These are phyloP conservation scores for Colletotrichum sp. DNA, from an alignment of 2,329 filamentous ascomycete species.

Conservation along the genomic window DNA sequence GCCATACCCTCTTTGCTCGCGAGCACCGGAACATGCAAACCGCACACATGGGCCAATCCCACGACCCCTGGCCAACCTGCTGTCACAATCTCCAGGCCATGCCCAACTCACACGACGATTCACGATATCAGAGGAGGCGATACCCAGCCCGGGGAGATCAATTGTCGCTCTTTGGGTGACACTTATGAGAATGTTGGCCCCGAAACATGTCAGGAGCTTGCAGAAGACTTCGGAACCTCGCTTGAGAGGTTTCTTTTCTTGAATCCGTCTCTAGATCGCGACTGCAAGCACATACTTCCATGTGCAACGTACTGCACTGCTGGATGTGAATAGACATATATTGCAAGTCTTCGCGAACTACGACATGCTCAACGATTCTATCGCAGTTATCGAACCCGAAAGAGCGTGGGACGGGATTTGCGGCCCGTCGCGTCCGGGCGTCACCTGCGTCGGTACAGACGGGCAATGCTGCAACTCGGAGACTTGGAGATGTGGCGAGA, in stretches of 20 bases:
- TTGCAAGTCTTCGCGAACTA: background rate
- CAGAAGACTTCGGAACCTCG: background rate
- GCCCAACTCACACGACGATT: background rate
- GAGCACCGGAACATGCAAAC: background rate
- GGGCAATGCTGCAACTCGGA: background rate
- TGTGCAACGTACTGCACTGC: background rate
- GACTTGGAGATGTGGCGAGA: background rate
- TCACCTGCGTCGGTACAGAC: background rate
- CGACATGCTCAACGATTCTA: background rate
- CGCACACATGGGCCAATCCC: background rate
- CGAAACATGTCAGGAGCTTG: background rate
- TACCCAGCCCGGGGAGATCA: background rate
- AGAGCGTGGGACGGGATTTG: background rate
- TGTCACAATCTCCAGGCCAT: background rate
- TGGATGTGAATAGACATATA: background rate
- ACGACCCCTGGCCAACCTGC: background rate
- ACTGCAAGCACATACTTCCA: background rate
- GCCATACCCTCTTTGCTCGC: background rate
- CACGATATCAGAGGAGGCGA: background rate
- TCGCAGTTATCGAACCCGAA: background rate
- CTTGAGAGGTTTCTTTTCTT: background rate
- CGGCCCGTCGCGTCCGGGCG: background rate
- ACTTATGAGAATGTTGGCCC: background rate
- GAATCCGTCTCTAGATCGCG: background rate
- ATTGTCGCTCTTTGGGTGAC: background rate